phyloP scores from a whole-genome alignment of 495 filamentous ascomycete species.

The Talaromyces thailandensis region DNA sequence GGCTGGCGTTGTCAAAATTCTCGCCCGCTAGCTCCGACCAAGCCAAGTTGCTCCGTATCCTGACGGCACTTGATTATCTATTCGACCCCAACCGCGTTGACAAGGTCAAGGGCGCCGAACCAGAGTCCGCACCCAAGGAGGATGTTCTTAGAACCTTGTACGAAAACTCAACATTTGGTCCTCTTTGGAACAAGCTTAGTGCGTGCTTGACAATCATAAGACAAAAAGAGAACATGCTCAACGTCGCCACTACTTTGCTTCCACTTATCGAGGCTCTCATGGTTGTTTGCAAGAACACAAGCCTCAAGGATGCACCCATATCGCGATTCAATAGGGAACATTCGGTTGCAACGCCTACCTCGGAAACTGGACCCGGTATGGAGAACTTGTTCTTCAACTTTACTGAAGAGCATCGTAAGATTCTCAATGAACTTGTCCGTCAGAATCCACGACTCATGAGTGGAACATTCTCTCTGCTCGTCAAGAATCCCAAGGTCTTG shows the following conservation, averaged over 20 bases:
- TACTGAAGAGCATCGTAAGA: conserved; percentile 95
- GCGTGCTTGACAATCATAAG: conserved; percentile 82
- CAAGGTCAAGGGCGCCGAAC: conserved; percentile 44
- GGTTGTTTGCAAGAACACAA: conserved; percentile 98
- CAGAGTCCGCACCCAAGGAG: conserved; percentile 49
- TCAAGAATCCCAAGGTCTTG: conserved; percentile 97
- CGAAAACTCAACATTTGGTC: conserved; percentile 80
- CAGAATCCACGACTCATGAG: conserved; percentile 98
- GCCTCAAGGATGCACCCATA: conserved; percentile 59
- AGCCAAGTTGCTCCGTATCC: conserved; percentile 84
- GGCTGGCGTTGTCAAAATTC: conserved; percentile 87
- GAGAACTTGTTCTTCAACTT: conserved; percentile 95
- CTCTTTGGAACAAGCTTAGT: conserved; percentile 89
- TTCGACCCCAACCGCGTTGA: conserved; percentile 65
- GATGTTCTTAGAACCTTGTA: conserved; percentile 83
- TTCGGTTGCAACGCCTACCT: conserved; percentile 64
- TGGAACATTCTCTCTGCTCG: conserved; percentile 86
- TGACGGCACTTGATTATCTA: conserved; percentile 91
- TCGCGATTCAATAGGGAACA: conserved; percentile 57
- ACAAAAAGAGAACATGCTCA: conserved; percentile 87
- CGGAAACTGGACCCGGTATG: conserved; percentile 60
- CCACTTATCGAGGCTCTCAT: conserved; percentile 93
- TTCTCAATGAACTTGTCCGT: conserved; percentile 94
- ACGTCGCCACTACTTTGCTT: conserved; percentile 89
- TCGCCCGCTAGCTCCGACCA: conserved; percentile 93